These are phyloP conservation scores for Leishmania lainsoni DNA, from an alignment of 208 protist species.

Conservation along the genomic window DNA sequence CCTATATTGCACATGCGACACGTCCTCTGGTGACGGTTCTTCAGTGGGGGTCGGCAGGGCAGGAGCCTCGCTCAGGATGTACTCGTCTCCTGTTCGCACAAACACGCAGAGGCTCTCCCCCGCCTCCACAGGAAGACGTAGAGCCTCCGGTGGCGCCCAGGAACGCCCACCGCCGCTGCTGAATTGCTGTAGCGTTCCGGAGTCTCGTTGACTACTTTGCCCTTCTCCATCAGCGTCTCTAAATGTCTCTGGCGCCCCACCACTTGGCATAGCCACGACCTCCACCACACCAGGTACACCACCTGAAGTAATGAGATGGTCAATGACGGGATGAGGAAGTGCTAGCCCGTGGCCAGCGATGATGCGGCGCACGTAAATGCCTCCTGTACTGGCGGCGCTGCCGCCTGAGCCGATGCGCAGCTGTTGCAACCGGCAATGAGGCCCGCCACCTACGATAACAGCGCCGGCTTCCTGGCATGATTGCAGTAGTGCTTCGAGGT, in stretches of 20 bases:
- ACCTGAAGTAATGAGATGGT: conserved; percentile 13
- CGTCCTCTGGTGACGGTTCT: not conserved
- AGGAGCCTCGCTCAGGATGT: conserved; percentile 7
- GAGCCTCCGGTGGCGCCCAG: conserved; percentile 38
- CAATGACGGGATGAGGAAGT: conserved; percentile 12
- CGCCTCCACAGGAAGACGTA: conserved; percentile 35
- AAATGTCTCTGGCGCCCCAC: not conserved
- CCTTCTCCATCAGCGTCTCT: not conserved
- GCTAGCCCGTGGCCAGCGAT: conserved; percentile 55
- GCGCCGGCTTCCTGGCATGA: conserved; percentile 13
- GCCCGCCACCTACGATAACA: not conserved
- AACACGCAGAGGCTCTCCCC: conserved; percentile 23
- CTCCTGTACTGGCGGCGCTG: conserved; percentile 11
- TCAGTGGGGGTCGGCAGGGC: not conserved
- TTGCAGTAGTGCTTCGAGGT: conserved; percentile 46
- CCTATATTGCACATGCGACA: not conserved
- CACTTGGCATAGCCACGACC: too few species aligned
- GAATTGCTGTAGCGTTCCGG: not conserved
- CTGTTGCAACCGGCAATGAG: conserved; percentile 24
- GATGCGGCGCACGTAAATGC: conserved; percentile 65
- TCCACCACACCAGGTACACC: conserved; percentile 3
- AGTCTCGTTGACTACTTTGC: not conserved
- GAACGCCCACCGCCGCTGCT: not conserved
- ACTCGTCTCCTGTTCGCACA: conserved; percentile 33
- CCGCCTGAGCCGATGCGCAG: conserved; percentile 30